These are phyloP conservation scores for Picea sitchensis DNA, from an alignment of 75 land plant species.

Conservation along the genomic window DNA sequence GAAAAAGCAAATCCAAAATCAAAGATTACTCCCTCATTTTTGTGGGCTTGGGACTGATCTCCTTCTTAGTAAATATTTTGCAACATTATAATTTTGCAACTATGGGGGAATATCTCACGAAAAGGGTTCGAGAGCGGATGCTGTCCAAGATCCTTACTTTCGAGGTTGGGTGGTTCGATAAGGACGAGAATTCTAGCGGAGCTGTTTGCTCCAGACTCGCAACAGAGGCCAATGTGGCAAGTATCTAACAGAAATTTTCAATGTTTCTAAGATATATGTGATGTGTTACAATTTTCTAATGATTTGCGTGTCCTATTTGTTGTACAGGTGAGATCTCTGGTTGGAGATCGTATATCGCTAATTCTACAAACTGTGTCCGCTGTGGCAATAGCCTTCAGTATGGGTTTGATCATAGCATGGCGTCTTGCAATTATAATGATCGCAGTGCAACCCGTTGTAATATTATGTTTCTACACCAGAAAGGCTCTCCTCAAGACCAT, in stretches of 20 bases:
- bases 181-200: slow-evolving; percentile 67
- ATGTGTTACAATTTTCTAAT: too few relatives aligned
- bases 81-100: slow-evolving; percentile 73
- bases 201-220: slow-evolving; percentile 76
- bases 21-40: slow-evolving; percentile 36
- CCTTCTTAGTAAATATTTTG: slow-evolving; percentile 33
- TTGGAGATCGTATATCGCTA: slow-evolving; percentile 67
- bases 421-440: slow-evolving; percentile 64
- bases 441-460: slow-evolving; percentile 62
- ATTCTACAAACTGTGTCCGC: slow-evolving; percentile 48
- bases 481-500: slow-evolving; percentile 54
- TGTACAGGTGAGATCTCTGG: slow-evolving; percentile 64
- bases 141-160: slow-evolving; percentile 63
- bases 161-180: slow-evolving; percentile 88
- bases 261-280: too few relatives aligned
- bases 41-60: slow-evolving; percentile 28
- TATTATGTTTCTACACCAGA: slow-evolving; percentile 57
- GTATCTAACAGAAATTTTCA: too few relatives aligned
- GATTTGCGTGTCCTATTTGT: not conserved
- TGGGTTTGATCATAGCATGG: slow-evolving; percentile 66
- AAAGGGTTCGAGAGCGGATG: slow-evolving; percentile 69
- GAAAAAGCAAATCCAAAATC: slow-evolving; percentile 19
- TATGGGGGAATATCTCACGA: slow-evolving; percentile 76
- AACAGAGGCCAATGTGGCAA: slow-evolving; percentile 78
- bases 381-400: slow-evolving; percentile 24